Percentiles rank a stretch among this genome's conserved stretches.
Evolutionary conservation across 306 rosid genomes (phyloP).

Genomic region (Urtica urens): DNA sequence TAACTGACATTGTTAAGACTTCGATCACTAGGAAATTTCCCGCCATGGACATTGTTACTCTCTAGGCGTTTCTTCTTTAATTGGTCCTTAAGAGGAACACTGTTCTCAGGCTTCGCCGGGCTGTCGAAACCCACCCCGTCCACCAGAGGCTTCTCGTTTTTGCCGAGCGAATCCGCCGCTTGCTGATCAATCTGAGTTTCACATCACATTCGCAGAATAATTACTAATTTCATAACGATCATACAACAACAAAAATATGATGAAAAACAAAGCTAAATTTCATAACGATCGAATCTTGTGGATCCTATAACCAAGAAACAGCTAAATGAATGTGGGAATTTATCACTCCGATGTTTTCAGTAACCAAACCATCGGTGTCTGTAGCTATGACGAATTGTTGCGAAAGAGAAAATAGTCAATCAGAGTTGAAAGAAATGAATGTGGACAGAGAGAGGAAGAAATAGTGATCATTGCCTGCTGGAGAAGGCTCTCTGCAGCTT

Average conservation of each 20-base stretch:
- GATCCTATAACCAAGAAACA: not conserved
- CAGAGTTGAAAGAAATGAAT: not conserved
- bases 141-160: slow-evolving; percentile 44
- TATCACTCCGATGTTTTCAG: not conserved
- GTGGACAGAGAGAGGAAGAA: not conserved
- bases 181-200: slow-evolving; percentile 83
- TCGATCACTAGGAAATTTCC: slow-evolving; percentile 47
- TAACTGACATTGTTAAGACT: slow-evolving; percentile 19
- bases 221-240: slow-evolving; percentile 3
- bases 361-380: not conserved
- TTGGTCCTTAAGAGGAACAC: slow-evolving; percentile 68
- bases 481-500: slow-evolving; percentile 86
- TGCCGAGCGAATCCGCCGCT: slow-evolving; percentile 90
- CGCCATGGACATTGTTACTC: slow-evolving; percentile 31
- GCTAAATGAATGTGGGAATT: not conserved
- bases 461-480: slow-evolving; percentile 54
- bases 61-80: slow-evolving; percentile 57
- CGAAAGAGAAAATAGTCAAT: slow-evolving; percentile 2
- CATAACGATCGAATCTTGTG: not conserved
- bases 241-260: not conserved
- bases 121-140: slow-evolving; percentile 38
- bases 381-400: not conserved
- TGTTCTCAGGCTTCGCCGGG: slow-evolving; percentile 31
- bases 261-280: not conserved
- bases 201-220: slow-evolving; percentile 20